Evolutionary conservation across 495 filamentous ascomycete species (phyloP).

Genomic region (Tetracladium setigerum): DNA sequence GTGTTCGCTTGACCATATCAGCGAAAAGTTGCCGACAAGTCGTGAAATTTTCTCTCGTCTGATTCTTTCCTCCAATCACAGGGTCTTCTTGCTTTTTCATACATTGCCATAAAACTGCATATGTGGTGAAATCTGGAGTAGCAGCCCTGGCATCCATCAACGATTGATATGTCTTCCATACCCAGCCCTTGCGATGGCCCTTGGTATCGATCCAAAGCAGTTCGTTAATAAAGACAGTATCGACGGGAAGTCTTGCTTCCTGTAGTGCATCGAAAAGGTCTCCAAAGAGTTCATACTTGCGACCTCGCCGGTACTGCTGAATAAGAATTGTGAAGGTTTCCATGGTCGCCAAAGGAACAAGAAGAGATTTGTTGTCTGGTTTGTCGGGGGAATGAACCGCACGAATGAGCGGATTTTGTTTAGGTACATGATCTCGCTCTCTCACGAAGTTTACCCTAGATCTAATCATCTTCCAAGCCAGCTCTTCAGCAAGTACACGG

Average conservation of each 20-base stretch:
- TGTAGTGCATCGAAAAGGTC: conserved; percentile 50
- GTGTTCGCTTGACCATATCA: conserved; percentile 44
- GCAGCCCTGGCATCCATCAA: conserved; percentile 32
- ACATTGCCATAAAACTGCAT: conserved; percentile 54
- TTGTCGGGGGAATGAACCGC: conserved; percentile 8
- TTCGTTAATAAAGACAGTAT: conserved; percentile 70
- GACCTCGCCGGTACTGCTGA: conserved; percentile 57
- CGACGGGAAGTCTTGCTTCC: conserved; percentile 52
- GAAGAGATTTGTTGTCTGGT: conserved; percentile 24
- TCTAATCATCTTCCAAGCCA: conserved; percentile 73
- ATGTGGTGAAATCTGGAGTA: conserved; percentile 61
- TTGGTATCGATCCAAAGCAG: conserved; percentile 47
- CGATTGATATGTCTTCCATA: conserved; percentile 48
- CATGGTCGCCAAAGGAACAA: conserved; percentile 51
- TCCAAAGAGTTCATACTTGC: conserved; percentile 45
- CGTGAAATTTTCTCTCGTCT: conserved; percentile 10
- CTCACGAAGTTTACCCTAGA: conserved; percentile 52
- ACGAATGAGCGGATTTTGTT: conserved; percentile 7
- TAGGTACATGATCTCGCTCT: conserved; percentile 20
- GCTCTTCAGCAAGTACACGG: conserved; percentile 54
- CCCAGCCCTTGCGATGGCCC: conserved; percentile 10
- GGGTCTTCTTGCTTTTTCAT: conserved; percentile 43
- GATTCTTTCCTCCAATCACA: conserved; percentile 16
- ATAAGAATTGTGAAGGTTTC: conserved; percentile 74
- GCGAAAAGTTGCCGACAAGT: conserved; percentile 48